Conservation (phyloP, 179 eudicot species). For the Gypsophila paniculata region DNA sequence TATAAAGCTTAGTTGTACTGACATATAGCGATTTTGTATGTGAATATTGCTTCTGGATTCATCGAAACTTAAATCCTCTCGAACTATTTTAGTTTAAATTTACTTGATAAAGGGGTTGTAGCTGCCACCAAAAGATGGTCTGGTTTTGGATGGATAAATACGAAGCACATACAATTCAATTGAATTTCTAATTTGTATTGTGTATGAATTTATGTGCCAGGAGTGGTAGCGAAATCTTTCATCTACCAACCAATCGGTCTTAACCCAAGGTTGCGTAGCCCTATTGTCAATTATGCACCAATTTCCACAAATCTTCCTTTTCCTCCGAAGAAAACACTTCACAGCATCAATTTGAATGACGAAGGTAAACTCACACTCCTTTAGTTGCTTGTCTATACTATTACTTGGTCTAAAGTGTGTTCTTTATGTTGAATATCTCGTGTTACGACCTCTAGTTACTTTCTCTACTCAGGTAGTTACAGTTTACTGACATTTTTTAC, state of each 20-base stretch:
- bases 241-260: neutral
- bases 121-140: too few species aligned
- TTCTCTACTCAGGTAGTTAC: neutral
- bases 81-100: too few species aligned
- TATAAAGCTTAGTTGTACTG: neutral
- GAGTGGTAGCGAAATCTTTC: constrained; percentile 9
- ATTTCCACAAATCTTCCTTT: constrained; percentile 3
- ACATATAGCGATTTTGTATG: neutral
- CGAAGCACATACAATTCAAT: neutral
- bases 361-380: neutral
- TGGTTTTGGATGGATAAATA: too few species aligned
- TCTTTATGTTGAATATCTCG: neutral
- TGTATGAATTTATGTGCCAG: constrained; percentile 15
- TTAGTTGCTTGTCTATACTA: too few species aligned
- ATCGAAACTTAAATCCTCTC: too few species aligned
- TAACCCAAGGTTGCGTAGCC: neutral
- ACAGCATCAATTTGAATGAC: constrained; percentile 1
- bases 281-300: neutral
- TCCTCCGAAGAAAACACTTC: neutral
- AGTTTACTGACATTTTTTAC: neutral
- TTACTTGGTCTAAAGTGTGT: neutral
- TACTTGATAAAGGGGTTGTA: too few species aligned
- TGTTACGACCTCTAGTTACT: neutral
- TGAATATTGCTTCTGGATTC: too few species aligned
- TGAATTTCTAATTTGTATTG: neutral